Evolutionary conservation across 176 grass and related monocot species (phyloP).

Genomic region (Rhipidocladum racemiflorum): DNA sequence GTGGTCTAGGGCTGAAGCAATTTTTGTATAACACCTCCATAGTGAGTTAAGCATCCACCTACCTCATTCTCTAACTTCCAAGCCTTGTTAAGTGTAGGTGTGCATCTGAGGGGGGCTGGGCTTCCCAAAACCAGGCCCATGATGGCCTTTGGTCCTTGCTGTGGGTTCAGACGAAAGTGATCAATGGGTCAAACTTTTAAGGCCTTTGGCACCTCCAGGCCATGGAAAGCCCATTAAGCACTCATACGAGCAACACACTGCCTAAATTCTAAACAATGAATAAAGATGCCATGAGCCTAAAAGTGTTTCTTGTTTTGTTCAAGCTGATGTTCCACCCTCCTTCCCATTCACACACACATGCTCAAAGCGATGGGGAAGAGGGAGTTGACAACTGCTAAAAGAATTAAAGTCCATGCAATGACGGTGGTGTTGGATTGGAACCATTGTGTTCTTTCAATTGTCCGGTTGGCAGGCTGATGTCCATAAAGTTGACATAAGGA

Average conservation of each 20-base stretch:
- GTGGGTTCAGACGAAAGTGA: neutral
- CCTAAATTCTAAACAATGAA: neutral
- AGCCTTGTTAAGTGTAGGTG: neutral
- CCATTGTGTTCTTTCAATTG: neutral
- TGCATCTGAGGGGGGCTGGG: neutral
- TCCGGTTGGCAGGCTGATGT: neutral
- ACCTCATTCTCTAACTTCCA: neutral
- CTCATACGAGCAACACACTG: neutral
- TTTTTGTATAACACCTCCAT: neutral
- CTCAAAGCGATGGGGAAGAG: neutral
- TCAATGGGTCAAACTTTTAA: neutral
- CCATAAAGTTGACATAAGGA: neutral
- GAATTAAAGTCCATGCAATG: neutral
- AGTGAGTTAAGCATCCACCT: neutral
- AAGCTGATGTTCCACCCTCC: neutral
- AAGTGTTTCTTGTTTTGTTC: slow-evolving; percentile 10
- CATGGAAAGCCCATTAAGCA: neutral
- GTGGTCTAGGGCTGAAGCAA: neutral
- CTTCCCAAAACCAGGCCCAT: neutral
- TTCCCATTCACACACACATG: neutral
- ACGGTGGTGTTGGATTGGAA: neutral
- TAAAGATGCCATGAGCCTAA: neutral
- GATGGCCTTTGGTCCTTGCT: neutral
- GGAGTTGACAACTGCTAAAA: neutral
- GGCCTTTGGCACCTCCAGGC: neutral